These are phyloP conservation scores for Cercospora janseana DNA, from an alignment of 2,329 filamentous ascomycete genomes.

Conservation along the genomic window DNA sequence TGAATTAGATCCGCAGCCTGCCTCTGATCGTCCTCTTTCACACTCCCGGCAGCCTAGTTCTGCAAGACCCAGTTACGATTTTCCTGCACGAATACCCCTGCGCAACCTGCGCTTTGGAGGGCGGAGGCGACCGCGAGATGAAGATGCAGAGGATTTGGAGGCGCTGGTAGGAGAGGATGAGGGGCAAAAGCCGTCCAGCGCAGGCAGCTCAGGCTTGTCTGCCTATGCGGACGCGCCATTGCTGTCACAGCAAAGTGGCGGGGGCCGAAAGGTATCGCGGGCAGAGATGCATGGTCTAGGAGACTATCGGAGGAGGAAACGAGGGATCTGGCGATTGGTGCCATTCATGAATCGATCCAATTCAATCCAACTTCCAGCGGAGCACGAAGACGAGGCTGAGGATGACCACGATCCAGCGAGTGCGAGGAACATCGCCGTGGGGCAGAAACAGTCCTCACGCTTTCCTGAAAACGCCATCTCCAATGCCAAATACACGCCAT, in stretches of 20 bases:
- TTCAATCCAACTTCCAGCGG: slow-evolving; percentile 31
- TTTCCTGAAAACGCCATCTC: slow-evolving; percentile 91
- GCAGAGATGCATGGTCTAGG: slow-evolving; percentile 20
- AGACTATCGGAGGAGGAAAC: slow-evolving; percentile 21
- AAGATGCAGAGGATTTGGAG: slow-evolving; percentile 64
- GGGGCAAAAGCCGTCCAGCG: slow-evolving; percentile 19
- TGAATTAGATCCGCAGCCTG: slow-evolving; percentile 66
- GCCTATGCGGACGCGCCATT: slow-evolving; percentile 74
- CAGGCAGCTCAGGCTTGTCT: slow-evolving; percentile 47
- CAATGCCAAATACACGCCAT: slow-evolving; percentile 95
- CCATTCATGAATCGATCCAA: slow-evolving; percentile 27
- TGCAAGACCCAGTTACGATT: slow-evolving; percentile 37
- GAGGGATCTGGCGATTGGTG: slow-evolving; percentile 31
- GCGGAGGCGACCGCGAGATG: slow-evolving; percentile 45
- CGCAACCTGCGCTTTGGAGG: slow-evolving; percentile 56
- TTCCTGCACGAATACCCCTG: slow-evolving; percentile 64
- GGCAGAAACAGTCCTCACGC: slow-evolving; percentile 66
- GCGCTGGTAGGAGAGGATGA: slow-evolving; percentile 62
- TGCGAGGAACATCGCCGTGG: slow-evolving; percentile 73
- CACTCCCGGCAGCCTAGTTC: slow-evolving; percentile 20
- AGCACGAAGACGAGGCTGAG: slow-evolving; percentile 39
- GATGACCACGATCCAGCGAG: slow-evolving; percentile 60
- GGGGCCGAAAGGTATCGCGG: slow-evolving; percentile 18
- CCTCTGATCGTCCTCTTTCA: slow-evolving; percentile 18
- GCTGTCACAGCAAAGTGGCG: slow-evolving; percentile 41